Evolutionary conservation across 805 yeast genomes (phyloP).

Genomic region (Hanseniaspora clermontiae): DNA sequence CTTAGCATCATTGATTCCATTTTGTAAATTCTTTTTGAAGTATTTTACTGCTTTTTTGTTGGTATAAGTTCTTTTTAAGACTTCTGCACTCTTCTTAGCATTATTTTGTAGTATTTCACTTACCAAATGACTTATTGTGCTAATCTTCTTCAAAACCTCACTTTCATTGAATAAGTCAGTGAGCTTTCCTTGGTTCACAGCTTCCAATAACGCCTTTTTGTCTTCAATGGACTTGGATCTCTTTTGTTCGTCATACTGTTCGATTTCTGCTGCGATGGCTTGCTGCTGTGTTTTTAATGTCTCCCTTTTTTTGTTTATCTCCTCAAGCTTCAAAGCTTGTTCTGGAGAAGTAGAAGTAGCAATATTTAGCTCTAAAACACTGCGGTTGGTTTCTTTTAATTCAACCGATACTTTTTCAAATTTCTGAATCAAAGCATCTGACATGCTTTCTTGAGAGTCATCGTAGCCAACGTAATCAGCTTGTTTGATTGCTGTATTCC

Average conservation of each 20-base stretch:
- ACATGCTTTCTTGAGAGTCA: background rate
- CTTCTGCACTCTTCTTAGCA: background rate
- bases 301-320: no score
- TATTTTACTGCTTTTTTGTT: background rate
- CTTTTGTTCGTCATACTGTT: no score
- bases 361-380: no score
- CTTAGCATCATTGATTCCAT: background rate
- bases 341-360: background rate
- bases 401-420: background rate
- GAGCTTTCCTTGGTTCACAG: no score
- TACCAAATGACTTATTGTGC: no score
- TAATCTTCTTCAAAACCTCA: background rate
- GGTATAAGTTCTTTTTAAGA: background rate
- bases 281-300: no score
- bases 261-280: no score
- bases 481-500: slow-evolving; percentile 22
- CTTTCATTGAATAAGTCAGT: no score
- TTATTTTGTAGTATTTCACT: background rate
- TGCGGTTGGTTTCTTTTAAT: background rate
- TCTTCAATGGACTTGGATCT: no score
- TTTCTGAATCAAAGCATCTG: background rate
- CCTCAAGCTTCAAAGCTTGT: no score
- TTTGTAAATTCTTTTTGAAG: background rate
- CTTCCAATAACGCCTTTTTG: no score
- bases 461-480: background rate